Conservation (phyloP, 2,329 filamentous ascomycete genomes). For the Neopestalotiopsis rosae region DNA sequence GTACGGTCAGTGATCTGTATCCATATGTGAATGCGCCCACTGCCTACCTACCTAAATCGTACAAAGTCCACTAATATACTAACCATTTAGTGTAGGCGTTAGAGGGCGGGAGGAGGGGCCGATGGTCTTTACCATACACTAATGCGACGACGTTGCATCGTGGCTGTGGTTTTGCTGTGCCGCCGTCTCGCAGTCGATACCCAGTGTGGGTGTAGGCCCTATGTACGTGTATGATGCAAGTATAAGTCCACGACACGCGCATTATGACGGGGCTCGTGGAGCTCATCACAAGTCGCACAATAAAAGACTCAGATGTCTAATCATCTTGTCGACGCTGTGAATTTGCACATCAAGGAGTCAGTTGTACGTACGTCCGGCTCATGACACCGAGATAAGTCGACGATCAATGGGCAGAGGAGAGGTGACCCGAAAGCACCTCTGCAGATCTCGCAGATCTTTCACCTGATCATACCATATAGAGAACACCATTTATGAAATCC, state of each 20-base stretch:
- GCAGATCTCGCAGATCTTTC: not conserved
- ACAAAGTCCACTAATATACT: not conserved
- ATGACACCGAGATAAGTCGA: not conserved
- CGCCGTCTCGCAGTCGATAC: not conserved
- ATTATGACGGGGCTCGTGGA: not conserved
- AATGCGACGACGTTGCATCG: not conserved
- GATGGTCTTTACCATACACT: slow-evolving; percentile 1
- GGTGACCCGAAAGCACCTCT: not conserved
- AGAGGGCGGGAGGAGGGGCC: not conserved
- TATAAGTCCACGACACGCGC: not conserved
- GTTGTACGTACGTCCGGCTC: not conserved
- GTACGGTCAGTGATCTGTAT: not conserved
- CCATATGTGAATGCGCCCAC: too few species aligned
- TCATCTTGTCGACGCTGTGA: too few species aligned
- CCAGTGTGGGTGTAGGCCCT: not conserved
- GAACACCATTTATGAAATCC: not conserved
- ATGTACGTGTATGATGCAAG: not conserved
- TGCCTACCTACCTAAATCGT: not conserved
- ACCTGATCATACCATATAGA: not conserved
- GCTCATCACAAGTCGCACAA: not conserved
- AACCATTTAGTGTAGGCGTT: not conserved
- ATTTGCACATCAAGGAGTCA: too few species aligned
- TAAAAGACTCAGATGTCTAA: too few species aligned
- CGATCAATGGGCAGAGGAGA: not conserved
- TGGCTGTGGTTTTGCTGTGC: not conserved